Conservation (phyloP, 345 rosid species). For the Acer saccharum region DNA sequence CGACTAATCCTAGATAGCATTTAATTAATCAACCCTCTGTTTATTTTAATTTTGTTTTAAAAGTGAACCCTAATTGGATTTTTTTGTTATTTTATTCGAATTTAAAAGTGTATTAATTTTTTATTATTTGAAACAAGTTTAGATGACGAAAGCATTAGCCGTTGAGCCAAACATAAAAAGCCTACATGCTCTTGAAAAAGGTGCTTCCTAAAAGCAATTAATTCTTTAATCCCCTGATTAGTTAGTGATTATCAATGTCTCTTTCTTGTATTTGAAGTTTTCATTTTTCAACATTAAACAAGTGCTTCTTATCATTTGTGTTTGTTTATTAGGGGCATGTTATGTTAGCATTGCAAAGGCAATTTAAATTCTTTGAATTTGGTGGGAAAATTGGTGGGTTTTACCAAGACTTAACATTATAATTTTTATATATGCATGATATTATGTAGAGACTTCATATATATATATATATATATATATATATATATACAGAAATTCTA, state of each 20-base stretch:
- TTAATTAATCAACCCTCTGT: background rate
- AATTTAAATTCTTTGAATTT: background rate
- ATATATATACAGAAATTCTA: too few relatives aligned
- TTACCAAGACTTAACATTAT: too few relatives aligned
- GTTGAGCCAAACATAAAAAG: slow-evolving; percentile 24
- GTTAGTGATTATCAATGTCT: slow-evolving; percentile 15
- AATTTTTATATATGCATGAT: too few relatives aligned
- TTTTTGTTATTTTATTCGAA: background rate
- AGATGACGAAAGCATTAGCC: slow-evolving; percentile 42
- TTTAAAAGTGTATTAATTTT: background rate
- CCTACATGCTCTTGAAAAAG: slow-evolving; percentile 25
- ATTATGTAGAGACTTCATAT: too few relatives aligned
- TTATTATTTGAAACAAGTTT: background rate
- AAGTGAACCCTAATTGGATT: too few relatives aligned
- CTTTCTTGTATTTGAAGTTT: slow-evolving; percentile 8
- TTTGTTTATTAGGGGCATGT: background rate
- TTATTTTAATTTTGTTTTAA: background rate
- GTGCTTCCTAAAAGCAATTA: slow-evolving; percentile 16
- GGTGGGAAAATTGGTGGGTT: background rate
- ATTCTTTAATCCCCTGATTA: background rate
- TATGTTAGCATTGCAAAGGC: background rate
- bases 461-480: too few relatives aligned
- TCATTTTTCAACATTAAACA: slow-evolving; percentile 22
- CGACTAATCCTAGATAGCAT: slow-evolving; percentile 14
- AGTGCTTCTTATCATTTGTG: slow-evolving; percentile 12